These are phyloP conservation scores for Peronospora belbahrii DNA, from an alignment of 352 stramenopile species.

Conservation along the genomic window DNA sequence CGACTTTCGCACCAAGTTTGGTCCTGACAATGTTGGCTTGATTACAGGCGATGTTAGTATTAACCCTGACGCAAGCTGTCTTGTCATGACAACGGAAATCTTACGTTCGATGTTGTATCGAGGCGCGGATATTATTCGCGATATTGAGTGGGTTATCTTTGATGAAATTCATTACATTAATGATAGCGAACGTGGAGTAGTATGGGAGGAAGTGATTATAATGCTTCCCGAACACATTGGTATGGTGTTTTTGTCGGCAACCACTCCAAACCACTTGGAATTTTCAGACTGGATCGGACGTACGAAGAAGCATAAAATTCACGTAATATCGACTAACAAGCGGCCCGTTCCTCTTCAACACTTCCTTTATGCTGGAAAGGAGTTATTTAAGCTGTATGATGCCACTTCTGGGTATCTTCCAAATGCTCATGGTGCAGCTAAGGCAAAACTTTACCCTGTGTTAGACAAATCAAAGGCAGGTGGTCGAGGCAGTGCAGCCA, in stretches of 20 bases:
- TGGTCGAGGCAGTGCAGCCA: conserved; percentile 24
- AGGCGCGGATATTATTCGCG: conserved; percentile 93
- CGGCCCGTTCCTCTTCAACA: conserved; percentile 95
- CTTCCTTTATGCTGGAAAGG: conserved; percentile 91
- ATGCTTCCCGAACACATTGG: conserved; percentile 95
- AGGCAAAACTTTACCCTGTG: conserved; percentile 54
- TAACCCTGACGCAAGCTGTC: conserved; percentile 91
- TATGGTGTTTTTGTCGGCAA: conserved; percentile 98
- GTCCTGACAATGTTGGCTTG: conserved; percentile 90
- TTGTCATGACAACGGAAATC: conserved; percentile 99
- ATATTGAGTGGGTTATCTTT: conserved; percentile 97
- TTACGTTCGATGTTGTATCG: conserved; percentile 93
- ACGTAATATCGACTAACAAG: conserved; percentile 96
- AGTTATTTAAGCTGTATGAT: conserved; percentile 86
- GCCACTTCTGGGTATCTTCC: conserved; percentile 45
- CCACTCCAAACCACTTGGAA: conserved; percentile 97
- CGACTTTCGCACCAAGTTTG: conserved; percentile 93
- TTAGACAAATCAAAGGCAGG: conserved; percentile 45
- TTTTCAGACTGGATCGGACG: conserved; percentile 99
- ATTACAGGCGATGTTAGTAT: conserved; percentile 97
- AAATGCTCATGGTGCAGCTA: conserved; percentile 46
- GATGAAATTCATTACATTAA: conserved; percentile 99
- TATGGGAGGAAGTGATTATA: conserved; percentile 98
- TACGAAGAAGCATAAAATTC: conserved; percentile 93
- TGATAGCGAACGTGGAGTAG: conserved; percentile 95